phyloP scores from a whole-genome alignment of 139 green algal genomes.

The Ostreobium quekettii region DNA sequence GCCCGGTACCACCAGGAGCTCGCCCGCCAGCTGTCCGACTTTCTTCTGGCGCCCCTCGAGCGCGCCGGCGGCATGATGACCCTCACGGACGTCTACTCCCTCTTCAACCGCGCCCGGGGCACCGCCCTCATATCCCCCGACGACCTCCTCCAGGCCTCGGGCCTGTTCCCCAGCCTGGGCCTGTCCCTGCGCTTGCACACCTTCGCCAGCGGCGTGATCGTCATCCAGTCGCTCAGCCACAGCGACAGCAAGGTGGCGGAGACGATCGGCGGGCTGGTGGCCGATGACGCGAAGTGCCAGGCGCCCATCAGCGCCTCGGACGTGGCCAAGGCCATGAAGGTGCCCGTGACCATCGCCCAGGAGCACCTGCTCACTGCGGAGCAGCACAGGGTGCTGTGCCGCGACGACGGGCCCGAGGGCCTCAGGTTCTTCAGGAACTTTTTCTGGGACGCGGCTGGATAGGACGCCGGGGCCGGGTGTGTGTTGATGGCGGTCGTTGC shows the following conservation, averaged over 20 bases:
- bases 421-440: constrained; percentile 85
- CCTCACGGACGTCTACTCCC: constrained; percentile 87
- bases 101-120: constrained; percentile 88
- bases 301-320: constrained; percentile 40
- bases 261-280: constrained; percentile 30
- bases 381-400: constrained; percentile 61
- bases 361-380: constrained; percentile 82
- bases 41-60: constrained; percentile 51
- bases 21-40: constrained; percentile 75
- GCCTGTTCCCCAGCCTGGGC: constrained; percentile 38
- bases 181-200: constrained; percentile 40
- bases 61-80: constrained; percentile 70
- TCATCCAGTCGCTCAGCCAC: constrained; percentile 54
- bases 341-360: constrained; percentile 58
- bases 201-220: constrained; percentile 64
- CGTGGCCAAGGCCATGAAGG: constrained; percentile 39
- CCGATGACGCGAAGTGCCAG: neutral
- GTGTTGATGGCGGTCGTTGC: too few relatives aligned
- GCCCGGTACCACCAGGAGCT: constrained; percentile 79
- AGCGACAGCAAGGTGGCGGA: constrained; percentile 48
- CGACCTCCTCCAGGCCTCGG: constrained; percentile 68
- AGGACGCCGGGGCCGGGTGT: too few relatives aligned
- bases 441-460: constrained; percentile 60
- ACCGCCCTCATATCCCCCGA: constrained; percentile 90
- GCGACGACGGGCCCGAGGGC: constrained; percentile 79